Evolutionary conservation across 202 grass and related monocot genomes (phyloP).

Genomic region (Saccharum hybrid): DNA sequence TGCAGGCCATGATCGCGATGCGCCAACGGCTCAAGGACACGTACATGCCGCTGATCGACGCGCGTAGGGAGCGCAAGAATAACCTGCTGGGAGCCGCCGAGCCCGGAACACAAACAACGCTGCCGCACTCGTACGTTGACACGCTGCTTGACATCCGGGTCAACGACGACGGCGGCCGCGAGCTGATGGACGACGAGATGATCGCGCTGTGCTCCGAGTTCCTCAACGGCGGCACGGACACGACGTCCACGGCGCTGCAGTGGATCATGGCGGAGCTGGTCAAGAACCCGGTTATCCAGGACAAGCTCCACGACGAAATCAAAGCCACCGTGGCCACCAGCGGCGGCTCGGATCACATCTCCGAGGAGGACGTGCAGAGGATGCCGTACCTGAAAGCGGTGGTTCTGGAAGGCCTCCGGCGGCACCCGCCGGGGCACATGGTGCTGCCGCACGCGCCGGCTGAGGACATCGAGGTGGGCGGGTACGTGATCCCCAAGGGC

Average conservation of each 20-base stretch:
- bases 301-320: conserved; percentile 38
- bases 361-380: not conserved
- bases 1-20: not conserved
- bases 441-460: conserved; percentile 32
- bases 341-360: not conserved
- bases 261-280: conserved; percentile 58
- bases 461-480: conserved; percentile 15
- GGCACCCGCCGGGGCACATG: conserved; percentile 45
- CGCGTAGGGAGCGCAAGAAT: not conserved
- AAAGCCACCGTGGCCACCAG: not conserved
- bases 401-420: conserved; percentile 47
- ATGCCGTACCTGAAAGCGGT: conserved; percentile 50
- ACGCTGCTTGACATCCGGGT: conserved; percentile 41
- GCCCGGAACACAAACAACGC: not conserved
- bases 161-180: not conserved
- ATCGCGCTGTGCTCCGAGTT: conserved; percentile 47
- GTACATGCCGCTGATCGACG: conserved; percentile 28
- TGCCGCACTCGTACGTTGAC: conserved; percentile 46
- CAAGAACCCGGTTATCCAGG: conserved; percentile 43
- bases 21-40: not conserved
- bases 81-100: not conserved
- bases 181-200: conserved; percentile 48
- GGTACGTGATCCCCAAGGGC: conserved; percentile 14
- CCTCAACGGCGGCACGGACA: conserved; percentile 48
- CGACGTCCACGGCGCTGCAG: conserved; percentile 38